phyloP scores from a whole-genome alignment of 805 yeast genomes.

The Wickerhamiella occidentalis region DNA sequence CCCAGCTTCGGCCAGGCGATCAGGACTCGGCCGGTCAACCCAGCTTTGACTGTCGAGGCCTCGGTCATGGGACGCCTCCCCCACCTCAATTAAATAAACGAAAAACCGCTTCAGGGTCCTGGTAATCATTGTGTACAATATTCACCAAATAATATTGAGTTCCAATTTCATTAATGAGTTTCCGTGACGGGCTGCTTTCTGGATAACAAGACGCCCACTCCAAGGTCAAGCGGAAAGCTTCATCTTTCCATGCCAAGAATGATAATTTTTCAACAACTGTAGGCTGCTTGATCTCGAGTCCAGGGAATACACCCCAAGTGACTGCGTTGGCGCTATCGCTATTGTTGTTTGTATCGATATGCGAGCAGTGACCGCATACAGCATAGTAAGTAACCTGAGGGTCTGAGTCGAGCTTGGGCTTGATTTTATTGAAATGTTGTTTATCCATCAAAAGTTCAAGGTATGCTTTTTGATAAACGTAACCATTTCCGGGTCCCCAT shows the following conservation, averaged over 20 bases:
- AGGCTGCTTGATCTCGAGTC: conserved; percentile 87
- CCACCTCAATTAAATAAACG: conserved; percentile 20
- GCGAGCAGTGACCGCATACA: conserved; percentile 40
- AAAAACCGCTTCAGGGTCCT: conserved; percentile 25
- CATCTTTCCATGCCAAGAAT: conserved; percentile 95
- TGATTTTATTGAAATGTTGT: conserved; percentile 36
- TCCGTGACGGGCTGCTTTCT: conserved; percentile 26
- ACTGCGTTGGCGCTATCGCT: conserved; percentile 83
- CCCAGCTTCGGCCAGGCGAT: no score
- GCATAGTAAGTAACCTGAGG: conserved; percentile 65
- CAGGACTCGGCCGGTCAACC: no score
- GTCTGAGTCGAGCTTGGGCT: conserved; percentile 34
- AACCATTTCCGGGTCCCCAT: conserved; percentile 93
- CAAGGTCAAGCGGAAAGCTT: conserved; percentile 66
- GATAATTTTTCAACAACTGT: conserved; percentile 88
- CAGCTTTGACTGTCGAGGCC: no score
- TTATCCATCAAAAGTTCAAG: conserved; percentile 73
- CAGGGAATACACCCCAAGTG: conserved; percentile 98
- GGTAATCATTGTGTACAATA: conserved; percentile 77
- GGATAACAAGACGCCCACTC: conserved; percentile 51
- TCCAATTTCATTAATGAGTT: conserved; percentile 37
- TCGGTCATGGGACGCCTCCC: no score
- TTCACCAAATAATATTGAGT: conserved; percentile 64
- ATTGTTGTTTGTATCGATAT: conserved; percentile 54
- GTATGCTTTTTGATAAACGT: conserved; percentile 89